Base-by-base conservation (phyloP, 257 asterid species). In the Solanum phureja region DNA sequence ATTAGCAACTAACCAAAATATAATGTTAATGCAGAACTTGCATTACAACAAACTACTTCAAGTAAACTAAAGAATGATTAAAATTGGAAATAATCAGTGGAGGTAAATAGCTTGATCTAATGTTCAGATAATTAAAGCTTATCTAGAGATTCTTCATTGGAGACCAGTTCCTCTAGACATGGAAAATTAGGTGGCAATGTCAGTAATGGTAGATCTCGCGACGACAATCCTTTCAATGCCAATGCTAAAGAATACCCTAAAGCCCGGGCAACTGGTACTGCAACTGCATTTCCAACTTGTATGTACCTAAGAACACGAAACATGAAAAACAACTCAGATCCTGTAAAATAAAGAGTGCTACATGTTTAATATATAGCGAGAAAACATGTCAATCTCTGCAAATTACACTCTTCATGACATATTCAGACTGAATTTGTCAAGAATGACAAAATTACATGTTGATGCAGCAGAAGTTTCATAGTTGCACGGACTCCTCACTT, bases 261-360 rank as follows among this genome's bases (percentile, higher is more conserved):
- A 1, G 97, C 98, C 0, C 98, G 93, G 21, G 98, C 98, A 0
- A 96, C 99, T 0, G 99, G 99, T 46, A 94, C 96, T 0, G 99
- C 99, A 8, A 96, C 99, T 0, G 99, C 99, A 83, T 96, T 96
- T 3, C 99, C 99, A 0, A 96, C 98, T 88, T 96, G 99, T 3
- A 88, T 92, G 87, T 95, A 96, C 72, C 99, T 96, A 87, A 68
- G 21, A 83, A 42, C 35, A 71, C 2, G 21, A 42, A 42, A 44
- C n/a, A 6, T 4, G 18, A 14, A n/a, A n/a, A n/a, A n/a, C n/a
- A n/a, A 27, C 64, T 79, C 64, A 79, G 62, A 42, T 21, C 64
- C 64, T 27, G 64, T 6, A 37, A 68, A 2, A 3, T 11, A 83
- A 82, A 8, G 27, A 37, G 19, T 52, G 35, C 72, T 66, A 19